phyloP scores from a whole-genome alignment of 495 filamentous ascomycete genomes.

The Aspergillus nanangensis region DNA sequence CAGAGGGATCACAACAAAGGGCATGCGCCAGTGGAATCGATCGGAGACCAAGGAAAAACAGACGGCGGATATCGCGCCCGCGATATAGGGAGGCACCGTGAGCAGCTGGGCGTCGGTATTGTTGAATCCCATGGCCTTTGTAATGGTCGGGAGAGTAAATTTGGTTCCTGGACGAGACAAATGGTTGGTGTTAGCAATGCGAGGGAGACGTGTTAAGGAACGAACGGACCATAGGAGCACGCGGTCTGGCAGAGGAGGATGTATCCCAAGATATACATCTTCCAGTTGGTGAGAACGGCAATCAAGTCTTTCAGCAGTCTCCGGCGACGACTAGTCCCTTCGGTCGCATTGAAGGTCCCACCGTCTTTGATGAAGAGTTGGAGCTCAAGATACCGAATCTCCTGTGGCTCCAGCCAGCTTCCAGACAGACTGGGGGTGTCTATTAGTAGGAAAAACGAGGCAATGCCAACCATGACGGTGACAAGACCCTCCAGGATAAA shows the following conservation, averaged over 20 bases:
- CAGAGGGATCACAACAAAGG: conserved; percentile 29
- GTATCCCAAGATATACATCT: conserved; percentile 24
- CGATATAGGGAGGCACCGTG: conserved; percentile 29
- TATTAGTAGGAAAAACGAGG: conserved; percentile 48
- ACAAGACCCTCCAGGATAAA: conserved; percentile 59
- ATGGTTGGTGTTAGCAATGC: neutral
- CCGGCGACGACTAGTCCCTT: conserved; percentile 5
- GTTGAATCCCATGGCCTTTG: conserved; percentile 24
- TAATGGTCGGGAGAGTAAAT: conserved; percentile 28
- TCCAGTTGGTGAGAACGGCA: conserved; percentile 20
- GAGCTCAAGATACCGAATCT: conserved; percentile 25
- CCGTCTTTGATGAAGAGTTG: conserved; percentile 27
- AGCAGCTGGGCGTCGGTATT: conserved; percentile 26
- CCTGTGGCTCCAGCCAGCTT: conserved; percentile 18
- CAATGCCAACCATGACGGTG: conserved; percentile 50
- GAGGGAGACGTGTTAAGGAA: neutral
- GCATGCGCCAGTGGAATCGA: conserved; percentile 32
- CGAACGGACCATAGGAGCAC: conserved; percentile 21
- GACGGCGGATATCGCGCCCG: conserved; percentile 27
- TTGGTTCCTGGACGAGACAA: conserved; percentile 16
- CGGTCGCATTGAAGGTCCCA: conserved; percentile 16
- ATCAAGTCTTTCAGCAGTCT: conserved; percentile 17
- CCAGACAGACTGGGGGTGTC: conserved; percentile 17
- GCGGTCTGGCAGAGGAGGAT: conserved; percentile 24
- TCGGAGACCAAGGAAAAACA: conserved; percentile 30